Evolutionary conservation across 345 rosid genomes (phyloP).

Genomic region (Psidium friedrichsthalianum): DNA sequence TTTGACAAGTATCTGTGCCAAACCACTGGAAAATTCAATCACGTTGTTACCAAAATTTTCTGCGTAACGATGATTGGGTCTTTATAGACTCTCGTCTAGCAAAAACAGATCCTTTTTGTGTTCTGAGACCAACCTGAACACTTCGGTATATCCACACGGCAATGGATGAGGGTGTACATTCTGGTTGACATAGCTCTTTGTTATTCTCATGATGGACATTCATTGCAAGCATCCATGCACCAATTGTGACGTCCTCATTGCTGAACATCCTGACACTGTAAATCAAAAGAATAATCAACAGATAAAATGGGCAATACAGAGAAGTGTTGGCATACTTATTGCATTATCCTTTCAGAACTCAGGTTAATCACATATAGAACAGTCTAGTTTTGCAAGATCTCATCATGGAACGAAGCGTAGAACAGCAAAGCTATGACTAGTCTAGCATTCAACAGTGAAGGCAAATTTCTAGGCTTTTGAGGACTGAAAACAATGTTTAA

Average conservation of each 20-base stretch:
- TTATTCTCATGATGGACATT: slow-evolving; percentile 83
- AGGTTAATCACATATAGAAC: neutral
- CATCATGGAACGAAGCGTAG: neutral
- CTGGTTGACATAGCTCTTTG: slow-evolving; percentile 51
- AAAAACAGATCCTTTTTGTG: neutral
- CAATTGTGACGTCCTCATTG: slow-evolving; percentile 91
- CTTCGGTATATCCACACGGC: slow-evolving; percentile 89
- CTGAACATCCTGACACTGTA: slow-evolving; percentile 93
- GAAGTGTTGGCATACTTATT: neutral
- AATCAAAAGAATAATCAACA: neutral
- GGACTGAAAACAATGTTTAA: neutral
- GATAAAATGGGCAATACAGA: neutral
- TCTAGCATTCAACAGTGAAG: neutral
- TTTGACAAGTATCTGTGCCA: neutral
- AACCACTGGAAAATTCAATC: neutral
- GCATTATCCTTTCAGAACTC: neutral
- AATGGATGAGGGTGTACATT: slow-evolving; percentile 56
- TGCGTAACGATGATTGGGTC: neutral
- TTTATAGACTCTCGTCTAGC: neutral
- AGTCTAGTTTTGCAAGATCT: neutral
- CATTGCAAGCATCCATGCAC: slow-evolving; percentile 99
- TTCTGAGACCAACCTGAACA: slow-evolving; percentile 67
- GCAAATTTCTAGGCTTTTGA: neutral
- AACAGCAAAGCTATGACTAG: neutral
- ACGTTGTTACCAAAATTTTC: neutral